Conservation (phyloP, 1,284 basidiomycete genomes). For the Limonomyces culmigenus region DNA sequence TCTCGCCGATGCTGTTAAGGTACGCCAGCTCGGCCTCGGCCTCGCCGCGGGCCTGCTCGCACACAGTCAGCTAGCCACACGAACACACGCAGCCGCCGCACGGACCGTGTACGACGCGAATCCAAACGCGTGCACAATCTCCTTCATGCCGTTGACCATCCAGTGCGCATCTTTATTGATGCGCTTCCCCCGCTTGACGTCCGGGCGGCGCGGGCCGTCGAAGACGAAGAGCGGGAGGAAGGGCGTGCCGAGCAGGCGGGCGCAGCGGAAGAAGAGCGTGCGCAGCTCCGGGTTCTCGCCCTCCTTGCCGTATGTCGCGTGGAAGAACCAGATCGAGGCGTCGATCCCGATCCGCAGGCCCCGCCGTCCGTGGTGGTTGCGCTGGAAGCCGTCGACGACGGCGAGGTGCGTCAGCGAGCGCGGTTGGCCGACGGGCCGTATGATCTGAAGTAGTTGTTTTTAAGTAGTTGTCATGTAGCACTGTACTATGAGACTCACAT, state of each 20-base stretch:
- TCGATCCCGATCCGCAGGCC: constrained; percentile 65
- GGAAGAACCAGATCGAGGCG: constrained; percentile 72
- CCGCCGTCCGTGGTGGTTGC: constrained; percentile 37
- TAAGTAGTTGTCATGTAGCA: too few relatives aligned
- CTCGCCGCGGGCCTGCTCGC: constrained; percentile 80
- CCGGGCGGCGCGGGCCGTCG: constrained; percentile 77
- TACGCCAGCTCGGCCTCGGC: constrained; percentile 93
- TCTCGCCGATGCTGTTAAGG: constrained; percentile 62
- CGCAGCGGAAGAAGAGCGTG: constrained; percentile 61
- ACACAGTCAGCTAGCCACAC: neutral
- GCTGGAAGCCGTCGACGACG: constrained; percentile 50
- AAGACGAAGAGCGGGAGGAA: constrained; percentile 88
- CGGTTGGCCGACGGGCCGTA: constrained; percentile 41
- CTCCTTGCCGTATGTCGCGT: constrained; percentile 54
- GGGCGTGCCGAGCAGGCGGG: constrained; percentile 59
- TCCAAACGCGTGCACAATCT: constrained; percentile 76
- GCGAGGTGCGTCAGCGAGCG: constrained; percentile 55
- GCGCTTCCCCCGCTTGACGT: constrained; percentile 65
- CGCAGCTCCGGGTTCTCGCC: constrained; percentile 67
- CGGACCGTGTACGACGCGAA: constrained; percentile 71
- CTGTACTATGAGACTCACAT: constrained; percentile 10
- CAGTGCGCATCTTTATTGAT: constrained; percentile 47
- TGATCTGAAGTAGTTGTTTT: too few relatives aligned
- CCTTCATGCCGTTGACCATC: constrained; percentile 54
- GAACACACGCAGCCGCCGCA: too few relatives aligned